Base-by-base conservation (phyloP, 2,329 filamentous ascomycete species). In the Onygena corvina region DNA sequence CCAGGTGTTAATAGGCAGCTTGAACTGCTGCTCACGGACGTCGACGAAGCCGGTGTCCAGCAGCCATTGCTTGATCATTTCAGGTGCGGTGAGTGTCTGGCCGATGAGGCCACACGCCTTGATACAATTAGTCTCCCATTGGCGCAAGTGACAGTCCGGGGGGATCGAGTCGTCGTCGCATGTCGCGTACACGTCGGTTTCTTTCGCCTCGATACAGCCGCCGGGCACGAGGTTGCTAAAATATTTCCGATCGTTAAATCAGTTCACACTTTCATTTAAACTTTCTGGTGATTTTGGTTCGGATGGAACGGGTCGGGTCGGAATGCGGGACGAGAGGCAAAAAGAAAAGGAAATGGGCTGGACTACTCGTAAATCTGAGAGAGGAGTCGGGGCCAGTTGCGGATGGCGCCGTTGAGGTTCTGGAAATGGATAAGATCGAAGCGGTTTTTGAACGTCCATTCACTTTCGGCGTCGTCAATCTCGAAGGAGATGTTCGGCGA, bases 21-120 rank as follows among this genome's bases (percentile, higher is more conserved):
- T 51, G 38, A 54, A 54, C 34, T 55, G 53, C 20, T 69, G 67
- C 54, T 76, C 71, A 42, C 74, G 65, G 8, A 81, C 70, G 49
- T 81, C 74, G 2, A 74, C 68, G 50, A 79, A 81, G 0, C 79
- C 79, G 1, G 75, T 71, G 23, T 74, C 70, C 58, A 71, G 67
- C 62, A 80, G 75, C 67, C 71, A 76, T 20, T 29, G 12, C 51
- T 75, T 74, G 29, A 79, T 59, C 36, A 73, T 69, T 34, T 76
- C 71, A 0, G 74, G 75, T 23, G 79, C 68, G 2, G 74, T 67
- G 50, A 76, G 66, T 52, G 77, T 67, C 49, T 70, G 62, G 63
- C 66, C 56, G 56, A 64, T 48, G 21, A 61, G 67, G 59, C 66
- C 64, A 35, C 72, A 71, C 14, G 74, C 73, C 9, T 71, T 64